Conservation (phyloP, 2,329 filamentous ascomycete genomes). For the Chaetomiaceae sp. region DNA sequence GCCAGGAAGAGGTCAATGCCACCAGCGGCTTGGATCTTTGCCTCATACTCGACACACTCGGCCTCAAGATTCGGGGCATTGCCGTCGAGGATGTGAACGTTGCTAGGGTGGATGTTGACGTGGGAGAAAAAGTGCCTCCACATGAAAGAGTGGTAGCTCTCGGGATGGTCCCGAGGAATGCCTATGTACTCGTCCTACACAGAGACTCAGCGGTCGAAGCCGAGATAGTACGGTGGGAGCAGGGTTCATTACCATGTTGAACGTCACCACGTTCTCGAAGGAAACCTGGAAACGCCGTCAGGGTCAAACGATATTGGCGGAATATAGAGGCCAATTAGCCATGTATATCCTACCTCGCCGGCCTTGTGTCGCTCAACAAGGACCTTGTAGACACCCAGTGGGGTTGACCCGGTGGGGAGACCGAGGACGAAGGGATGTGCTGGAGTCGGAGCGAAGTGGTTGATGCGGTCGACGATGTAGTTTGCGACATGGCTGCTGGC, state of each 20-base stretch:
- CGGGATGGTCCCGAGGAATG: constrained; percentile 65
- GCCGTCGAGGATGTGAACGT: constrained; percentile 67
- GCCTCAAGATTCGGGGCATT: constrained; percentile 62
- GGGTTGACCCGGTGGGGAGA: constrained; percentile 66
- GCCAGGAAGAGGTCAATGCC: constrained; percentile 74
- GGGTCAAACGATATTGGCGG: neutral
- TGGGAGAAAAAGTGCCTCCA: constrained; percentile 74
- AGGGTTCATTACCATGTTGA: constrained; percentile 38
- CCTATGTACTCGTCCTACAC: constrained; percentile 69
- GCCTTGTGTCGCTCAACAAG: constrained; percentile 58
- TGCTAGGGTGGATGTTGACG: constrained; percentile 63
- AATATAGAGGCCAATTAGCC: no score
- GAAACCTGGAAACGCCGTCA: no score
- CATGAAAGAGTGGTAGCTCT: constrained; percentile 79
- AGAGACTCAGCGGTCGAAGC: constrained; percentile 25
- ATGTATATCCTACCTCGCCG: constrained; percentile 39
- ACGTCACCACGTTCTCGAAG: constrained; percentile 65
- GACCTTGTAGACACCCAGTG: constrained; percentile 61
- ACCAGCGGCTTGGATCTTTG: constrained; percentile 59
- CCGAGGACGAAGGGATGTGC: constrained; percentile 65
- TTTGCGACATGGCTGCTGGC: constrained; percentile 65
- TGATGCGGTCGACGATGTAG: constrained; percentile 69
- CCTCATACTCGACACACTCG: constrained; percentile 69
- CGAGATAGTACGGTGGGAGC: neutral
- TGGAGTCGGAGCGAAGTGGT: constrained; percentile 57